A percentile compares a stretch with the other conserved stretches of the same genome.
These are phyloP conservation scores for Limnanthes douglasii DNA, from an alignment of 345 rosid species.

Conservation along the genomic window DNA sequence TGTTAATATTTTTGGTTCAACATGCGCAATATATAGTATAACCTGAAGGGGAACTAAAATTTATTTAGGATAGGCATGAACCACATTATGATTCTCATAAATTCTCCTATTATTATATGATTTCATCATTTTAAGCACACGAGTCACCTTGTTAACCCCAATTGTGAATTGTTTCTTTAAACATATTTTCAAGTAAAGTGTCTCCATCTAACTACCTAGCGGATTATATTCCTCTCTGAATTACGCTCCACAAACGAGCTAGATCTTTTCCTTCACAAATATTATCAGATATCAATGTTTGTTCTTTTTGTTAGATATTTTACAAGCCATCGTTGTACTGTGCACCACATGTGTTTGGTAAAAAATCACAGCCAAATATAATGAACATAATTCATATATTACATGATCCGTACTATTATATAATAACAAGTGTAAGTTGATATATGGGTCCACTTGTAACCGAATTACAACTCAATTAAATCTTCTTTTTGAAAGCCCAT, in stretches of 20 bases:
- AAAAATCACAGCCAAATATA: too few species aligned
- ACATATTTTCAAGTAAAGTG: conserved; percentile 53
- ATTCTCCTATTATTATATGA: conserved; percentile 9
- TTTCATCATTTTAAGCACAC: conserved; percentile 56
- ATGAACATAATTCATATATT: too few species aligned
- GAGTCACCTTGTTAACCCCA: conserved; percentile 84
- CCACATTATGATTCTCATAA: conserved; percentile 1
- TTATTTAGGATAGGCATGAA: conserved; percentile 5
- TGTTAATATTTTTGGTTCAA: conserved; percentile 61
- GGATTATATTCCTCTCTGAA: conserved; percentile 41
- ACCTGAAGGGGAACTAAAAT: conserved; percentile 49
- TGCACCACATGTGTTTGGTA: too few species aligned
- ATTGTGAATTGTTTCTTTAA: conserved; percentile 73
- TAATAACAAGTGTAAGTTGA: too few species aligned
- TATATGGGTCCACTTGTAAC: too few species aligned
- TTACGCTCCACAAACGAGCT: conserved; percentile 26
- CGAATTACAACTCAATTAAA: too few species aligned
- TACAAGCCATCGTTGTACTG: too few species aligned
- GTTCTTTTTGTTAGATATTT: too few species aligned
- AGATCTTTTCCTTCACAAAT: too few species aligned
- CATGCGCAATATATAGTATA: conserved; percentile 15
- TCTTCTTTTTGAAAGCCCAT: too few species aligned
- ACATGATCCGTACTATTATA: too few species aligned
- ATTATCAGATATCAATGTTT: too few species aligned
- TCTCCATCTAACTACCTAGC: conserved; percentile 28